Evolutionary conservation across 1,284 basidiomycete genomes (phyloP).

Genomic region (Coniophora puteana): DNA sequence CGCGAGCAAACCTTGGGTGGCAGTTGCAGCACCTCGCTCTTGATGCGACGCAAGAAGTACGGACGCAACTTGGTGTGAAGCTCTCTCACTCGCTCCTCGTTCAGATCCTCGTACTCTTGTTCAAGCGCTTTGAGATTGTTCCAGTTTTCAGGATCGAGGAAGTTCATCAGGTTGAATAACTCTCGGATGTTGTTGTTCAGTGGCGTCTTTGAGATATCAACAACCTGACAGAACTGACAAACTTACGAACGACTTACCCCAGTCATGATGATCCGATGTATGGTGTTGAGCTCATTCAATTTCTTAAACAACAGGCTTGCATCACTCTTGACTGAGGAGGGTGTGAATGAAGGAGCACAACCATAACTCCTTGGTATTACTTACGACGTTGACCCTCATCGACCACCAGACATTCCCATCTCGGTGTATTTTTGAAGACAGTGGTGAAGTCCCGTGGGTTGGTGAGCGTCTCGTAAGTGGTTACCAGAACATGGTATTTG

Average conservation of each 20-base stretch:
- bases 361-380: slow-evolving; percentile 23
- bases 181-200: slow-evolving; percentile 97
- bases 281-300: slow-evolving; percentile 74
- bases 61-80: slow-evolving; percentile 80
- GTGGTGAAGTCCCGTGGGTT: slow-evolving; percentile 61
- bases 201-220: slow-evolving; percentile 61
- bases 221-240: slow-evolving; percentile 1
- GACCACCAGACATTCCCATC: slow-evolving; percentile 91
- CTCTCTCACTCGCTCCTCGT: slow-evolving; percentile 74
- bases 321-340: slow-evolving; percentile 72
- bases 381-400: slow-evolving; percentile 91
- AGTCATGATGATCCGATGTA: slow-evolving; percentile 89
- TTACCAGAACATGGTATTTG: slow-evolving; percentile 83
- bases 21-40: slow-evolving; percentile 88
- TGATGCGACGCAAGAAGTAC: slow-evolving; percentile 91
- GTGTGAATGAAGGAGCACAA: slow-evolving; percentile 7
- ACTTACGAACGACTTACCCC: slow-evolving; percentile 46
- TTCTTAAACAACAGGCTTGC: slow-evolving; percentile 79
- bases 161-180: slow-evolving; percentile 93
- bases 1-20: slow-evolving; percentile 74
- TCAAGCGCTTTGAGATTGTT: slow-evolving; percentile 68
- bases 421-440: slow-evolving; percentile 76
- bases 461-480: slow-evolving; percentile 83
- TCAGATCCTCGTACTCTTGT: slow-evolving; percentile 70
- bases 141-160: slow-evolving; percentile 80